Base-by-base conservation (phyloP, 2,329 filamentous ascomycete species). In the Plectosphaerella sp. region DNA sequence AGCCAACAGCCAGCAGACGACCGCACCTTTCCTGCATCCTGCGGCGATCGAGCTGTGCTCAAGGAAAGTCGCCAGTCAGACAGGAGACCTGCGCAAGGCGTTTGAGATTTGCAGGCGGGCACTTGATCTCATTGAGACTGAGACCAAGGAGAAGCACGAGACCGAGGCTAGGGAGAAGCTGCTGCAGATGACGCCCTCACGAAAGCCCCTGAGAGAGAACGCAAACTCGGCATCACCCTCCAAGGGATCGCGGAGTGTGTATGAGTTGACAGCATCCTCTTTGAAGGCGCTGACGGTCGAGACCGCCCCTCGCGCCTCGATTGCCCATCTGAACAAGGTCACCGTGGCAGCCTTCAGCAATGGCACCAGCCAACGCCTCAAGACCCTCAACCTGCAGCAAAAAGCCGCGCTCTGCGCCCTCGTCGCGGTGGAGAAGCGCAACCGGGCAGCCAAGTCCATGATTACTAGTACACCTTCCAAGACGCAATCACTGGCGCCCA, bases 101-200 rank as follows among this genome's bases (percentile, higher is more conserved):
- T 97, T 97, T 62, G 93, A 97, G 68, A 90, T 99, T 54, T 91
- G 93, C 67, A 87, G 91, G 46, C 84, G 91, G 50, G 91, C 92
- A 4, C 84, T 99, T 52, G 93, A 97, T 67, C 73, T 96, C 20
- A 84, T 97, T 47, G 94, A 97, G 70, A 77, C 83, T 49, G 93
- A 97, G 68, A 93, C 89, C 1, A 83, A 84, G 53, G 78, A 84
- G 57, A 90, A 87, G 64, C 81, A 91, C 57, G 82, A 87, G 57
- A 83, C 86, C 57, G 81, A 74, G 59, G 75, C 74, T 54, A 75
- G 78, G 51, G 82, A 85, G 57, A 72, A 74, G 41, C 70, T 81
- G 8, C 67, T 86, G 12, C 77, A 80, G 35, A 76, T 81, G 55
- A 87, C 82, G 45, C 87, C 90, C 1, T 86, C 87, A 1, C 90